Base-by-base conservation (phyloP, 768 basidiomycete species). In the Daedalea quercina region DNA sequence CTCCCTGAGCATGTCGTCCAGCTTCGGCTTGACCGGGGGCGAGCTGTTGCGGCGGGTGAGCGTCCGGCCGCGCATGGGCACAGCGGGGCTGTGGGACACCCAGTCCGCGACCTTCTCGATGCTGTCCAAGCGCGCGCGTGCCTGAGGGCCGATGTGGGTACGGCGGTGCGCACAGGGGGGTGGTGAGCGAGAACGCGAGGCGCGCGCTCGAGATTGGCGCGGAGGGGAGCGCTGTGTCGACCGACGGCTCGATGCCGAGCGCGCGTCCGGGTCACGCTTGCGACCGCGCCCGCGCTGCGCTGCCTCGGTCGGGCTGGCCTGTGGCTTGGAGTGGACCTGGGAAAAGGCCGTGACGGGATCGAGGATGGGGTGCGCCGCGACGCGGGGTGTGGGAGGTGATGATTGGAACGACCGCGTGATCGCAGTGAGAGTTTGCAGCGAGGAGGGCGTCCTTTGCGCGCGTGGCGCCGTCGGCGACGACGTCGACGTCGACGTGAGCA, bases 11-110 rank as follows among this genome's bases (percentile, higher is more conserved):
- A 70, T 65, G 70, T 76, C 73, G 60, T 75, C 78, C 7, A 55
- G n/a, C 23, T 44, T 34, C 31, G 53, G 53, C 52, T 58, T 59
- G 44, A 76, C 75, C 45, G 76, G 73, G 15, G 82, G 80, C 2
- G 84, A 84, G 53, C 79, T 80, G 65, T 77, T 81, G 56, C 79
- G 76, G 58, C 81, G 76, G 24, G 59, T 53, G 60, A 25, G 47
- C 22, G 55, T 43, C 56, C 53, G 31, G 55, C 56, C 44, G 66
- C 60, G 40, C 80, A 78, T 3, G 31, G 50, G 53, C 63, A 41
- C 73, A 67, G 53, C 65, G 12, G 63, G 63, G 55, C 62, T 63
- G 55, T 65, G 69, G 31, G 76, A 71, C 26, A 76, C 68, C 73
- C 76, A 77, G 55, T 79, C 74, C 54, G 73, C 69, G 25, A 73